These are phyloP conservation scores for Penicillium sp. DNA, from an alignment of 2,329 filamentous ascomycete genomes.

Conservation along the genomic window DNA sequence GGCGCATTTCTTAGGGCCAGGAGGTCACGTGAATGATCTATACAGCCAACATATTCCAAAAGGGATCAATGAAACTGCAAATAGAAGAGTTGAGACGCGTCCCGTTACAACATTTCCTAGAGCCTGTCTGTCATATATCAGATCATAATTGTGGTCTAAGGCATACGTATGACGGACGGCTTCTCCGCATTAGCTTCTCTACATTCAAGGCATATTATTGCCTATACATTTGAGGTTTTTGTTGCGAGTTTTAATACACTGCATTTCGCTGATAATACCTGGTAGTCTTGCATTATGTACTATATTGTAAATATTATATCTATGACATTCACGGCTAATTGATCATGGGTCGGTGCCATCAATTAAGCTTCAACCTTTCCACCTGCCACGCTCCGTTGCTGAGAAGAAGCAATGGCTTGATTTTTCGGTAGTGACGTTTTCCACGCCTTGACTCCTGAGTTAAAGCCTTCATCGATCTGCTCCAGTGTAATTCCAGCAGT, in stretches of 20 bases:
- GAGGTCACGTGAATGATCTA: not conserved
- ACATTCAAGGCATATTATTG: no score
- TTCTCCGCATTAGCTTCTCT: no score
- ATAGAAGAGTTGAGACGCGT: not conserved
- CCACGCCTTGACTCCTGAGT: slow-evolving; percentile 24
- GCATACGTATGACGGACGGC: no score
- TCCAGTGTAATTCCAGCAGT: slow-evolving; percentile 29
- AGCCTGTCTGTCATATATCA: not conserved
- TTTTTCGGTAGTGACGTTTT: slow-evolving; percentile 25
- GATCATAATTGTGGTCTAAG: no score
- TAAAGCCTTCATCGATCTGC: slow-evolving; percentile 31
- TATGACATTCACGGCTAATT: not conserved
- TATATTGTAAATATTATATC: no score
- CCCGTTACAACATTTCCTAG: not conserved
- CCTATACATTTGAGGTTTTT: not conserved
- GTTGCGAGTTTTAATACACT: not conserved
- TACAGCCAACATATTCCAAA: not conserved
- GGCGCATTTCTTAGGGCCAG: not conserved
- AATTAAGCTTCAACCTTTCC: not conserved
- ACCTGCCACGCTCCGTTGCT: not conserved
- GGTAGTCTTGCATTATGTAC: not conserved
- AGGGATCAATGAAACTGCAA: not conserved
- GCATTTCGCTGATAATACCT: no score
- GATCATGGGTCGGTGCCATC: not conserved
- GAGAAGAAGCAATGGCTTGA: slow-evolving; percentile 8